phyloP scores from a whole-genome alignment of 2,329 filamentous ascomycete genomes.

The Alternaria triticimaculans region DNA sequence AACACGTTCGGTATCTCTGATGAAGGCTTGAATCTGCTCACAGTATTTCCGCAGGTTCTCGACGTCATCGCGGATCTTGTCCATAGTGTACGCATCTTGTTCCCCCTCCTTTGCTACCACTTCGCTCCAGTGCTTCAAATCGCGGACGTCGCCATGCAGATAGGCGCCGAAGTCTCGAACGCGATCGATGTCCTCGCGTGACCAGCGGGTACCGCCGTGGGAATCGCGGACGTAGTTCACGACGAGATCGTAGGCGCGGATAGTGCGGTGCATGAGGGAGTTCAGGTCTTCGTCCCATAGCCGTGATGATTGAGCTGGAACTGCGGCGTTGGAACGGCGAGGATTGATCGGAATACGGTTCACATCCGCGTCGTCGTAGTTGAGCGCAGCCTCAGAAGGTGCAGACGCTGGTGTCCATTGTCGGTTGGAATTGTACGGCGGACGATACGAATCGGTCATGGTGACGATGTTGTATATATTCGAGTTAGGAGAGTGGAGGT shows the following conservation, averaged over 20 bases:
- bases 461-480: not conserved
- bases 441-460: not conserved
- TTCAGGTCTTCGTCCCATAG: slow-evolving; percentile 16
- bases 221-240: slow-evolving; percentile 22
- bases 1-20: not conserved
- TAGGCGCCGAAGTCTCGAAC: slow-evolving; percentile 17
- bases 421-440: not conserved
- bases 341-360: not conserved
- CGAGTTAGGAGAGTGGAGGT: not conserved
- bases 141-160: slow-evolving; percentile 15
- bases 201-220: slow-evolving; percentile 26
- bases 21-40: not conserved
- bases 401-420: not conserved
- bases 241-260: slow-evolving; percentile 28
- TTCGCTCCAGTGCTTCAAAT: slow-evolving; percentile 9
- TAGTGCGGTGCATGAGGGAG: slow-evolving; percentile 20
- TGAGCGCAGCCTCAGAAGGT: not conserved
- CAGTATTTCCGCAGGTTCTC: not conserved
- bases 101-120: not conserved
- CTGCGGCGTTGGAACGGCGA: not conserved
- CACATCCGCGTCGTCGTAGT: not conserved
- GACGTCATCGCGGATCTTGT: not conserved
- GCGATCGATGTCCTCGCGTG: slow-evolving; percentile 8
- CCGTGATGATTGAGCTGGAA: not conserved
- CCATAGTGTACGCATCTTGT: not conserved